These are phyloP conservation scores for Triadica sebifera DNA, from an alignment of 345 rosid genomes.

Conservation along the genomic window DNA sequence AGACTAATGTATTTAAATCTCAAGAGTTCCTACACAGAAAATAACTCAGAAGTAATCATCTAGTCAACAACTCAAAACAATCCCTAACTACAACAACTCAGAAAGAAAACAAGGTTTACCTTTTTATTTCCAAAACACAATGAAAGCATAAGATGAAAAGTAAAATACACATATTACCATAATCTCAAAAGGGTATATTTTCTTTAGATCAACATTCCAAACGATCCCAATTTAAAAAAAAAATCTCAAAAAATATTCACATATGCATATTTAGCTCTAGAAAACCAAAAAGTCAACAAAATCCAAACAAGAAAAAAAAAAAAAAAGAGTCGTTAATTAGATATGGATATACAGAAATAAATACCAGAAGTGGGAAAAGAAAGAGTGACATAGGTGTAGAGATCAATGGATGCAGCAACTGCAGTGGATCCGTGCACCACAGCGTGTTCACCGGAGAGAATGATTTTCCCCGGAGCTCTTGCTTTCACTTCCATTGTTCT, in stretches of 20 bases:
- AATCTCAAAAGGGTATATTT: conserved; percentile 18
- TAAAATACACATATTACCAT: neutral
- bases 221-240: conserved; percentile 12
- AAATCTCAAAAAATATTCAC: conserved; percentile 13
- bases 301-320: neutral
- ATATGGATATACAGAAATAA: neutral
- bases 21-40: neutral
- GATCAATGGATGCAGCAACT: conserved; percentile 87
- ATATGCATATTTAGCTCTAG: neutral
- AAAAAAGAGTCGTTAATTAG: neutral
- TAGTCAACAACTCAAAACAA: neutral
- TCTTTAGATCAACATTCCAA: conserved; percentile 20
- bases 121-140: neutral
- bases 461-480: conserved; percentile 93
- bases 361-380: conserved; percentile 58
- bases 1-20: neutral
- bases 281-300: conserved; percentile 2
- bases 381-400: conserved; percentile 61
- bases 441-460: conserved; percentile 91
- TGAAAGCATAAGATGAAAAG: conserved; percentile 6
- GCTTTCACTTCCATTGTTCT: conserved; percentile 76
- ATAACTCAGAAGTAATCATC: neutral
- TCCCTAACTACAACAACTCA: neutral
- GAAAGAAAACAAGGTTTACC: neutral
- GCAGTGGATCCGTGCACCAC: conserved; percentile 96